Evolutionary conservation across 2,329 filamentous ascomycete genomes (phyloP), one percentile per base, ranked within the genome.

Genomic region (Exophiala xenobiotica): DNA sequence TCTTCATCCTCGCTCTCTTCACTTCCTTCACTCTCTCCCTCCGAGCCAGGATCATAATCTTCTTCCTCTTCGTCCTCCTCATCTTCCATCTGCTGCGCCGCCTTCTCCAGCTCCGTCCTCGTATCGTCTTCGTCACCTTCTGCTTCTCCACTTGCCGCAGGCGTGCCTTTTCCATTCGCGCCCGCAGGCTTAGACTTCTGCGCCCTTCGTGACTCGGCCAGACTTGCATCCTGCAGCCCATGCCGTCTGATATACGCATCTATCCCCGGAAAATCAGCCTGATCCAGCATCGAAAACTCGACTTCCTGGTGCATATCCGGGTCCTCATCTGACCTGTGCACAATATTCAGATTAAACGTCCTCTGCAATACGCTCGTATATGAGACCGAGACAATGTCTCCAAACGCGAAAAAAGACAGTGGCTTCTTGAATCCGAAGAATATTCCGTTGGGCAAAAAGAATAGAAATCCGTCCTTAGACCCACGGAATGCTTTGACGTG

Each of bases 361-460:
- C 82, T 78, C 59, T 83, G 81, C 5, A 86, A 71, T 14, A 85
- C 79, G 33, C 78, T 80, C 3, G 81, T 85, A 68, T 85, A 86
- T 31, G 78, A 81, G 39, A 84, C 77, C 18, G 77, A 78, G 45
- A 79, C 78, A 51, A 86, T 74, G 27, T 73, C 70, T 41, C 77
- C 74, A 54, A 85, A 83, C 6, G 80, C 74, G 63, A 85, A 83
- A 68, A 81, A 85, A 6, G 78, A 65, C 19, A 86, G 70, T 0
- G 82, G 82, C 61, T 85, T 86, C 63, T 84, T 85, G 73, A 83
- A 85, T 33, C 78, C 82, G 62, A 80, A 85, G 33, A 85, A 66
- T 41, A 86, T 80, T 24, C 82, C 82, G 6, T 74, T 77, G 16
- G 78, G 73, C 8, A 84, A 74, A 64, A 85, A 78, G 70, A 82